Base-by-base conservation (phyloP, 2,329 filamentous ascomycete genomes). In the Cyclaneusma minus region DNA sequence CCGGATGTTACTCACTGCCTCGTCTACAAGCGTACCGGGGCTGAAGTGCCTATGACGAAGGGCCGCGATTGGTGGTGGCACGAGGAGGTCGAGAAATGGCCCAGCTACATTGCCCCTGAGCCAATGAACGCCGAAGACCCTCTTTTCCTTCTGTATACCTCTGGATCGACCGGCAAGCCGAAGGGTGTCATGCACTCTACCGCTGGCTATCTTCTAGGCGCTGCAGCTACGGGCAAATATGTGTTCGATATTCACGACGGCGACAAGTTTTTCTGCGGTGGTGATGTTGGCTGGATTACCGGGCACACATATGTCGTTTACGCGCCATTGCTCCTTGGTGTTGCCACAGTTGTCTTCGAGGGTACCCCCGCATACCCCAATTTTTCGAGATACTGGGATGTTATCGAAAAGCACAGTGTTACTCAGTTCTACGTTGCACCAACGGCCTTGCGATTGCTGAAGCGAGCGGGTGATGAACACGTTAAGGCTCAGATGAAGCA, bases 101-200 rank as follows among this genome's bases (percentile, higher is more conserved):
- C 89, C 36, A 66, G 72, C 43, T 95, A 95, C 64, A 76, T 91
- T 47, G 63, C 87, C 16, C 85, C 87, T 7, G 85, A 91, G 62
- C 56, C 72, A 38, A 78, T 98, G 68, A 82, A 69, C 62, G 80
- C 89, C 1, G 89, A 98, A 55, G 89, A 98, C 48, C 89, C 89
- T 30, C 69, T 98, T 6, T 98, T 95, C 71, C 62, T 98, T 32
- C 78, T 98, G 30, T 98, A 98, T 61, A 98, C 89, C 2, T 95
- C 87, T 18, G 89, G 89, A 21, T 95, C 87, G 1, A 98, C 89
- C 6, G 89, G 89, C 36, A 95, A 95, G 68, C 89, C 89, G 40
- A 98, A 98, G 71, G 89, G 89, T 55, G 80, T 98, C 29, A 79
- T 98, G 83, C 89, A 98, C 66, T 91, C 84, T 14, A 98, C 87